A percentile compares a stretch with the other conserved stretches of the same genome.
phyloP scores from a whole-genome alignment of 140 eudicot genomes.

The Stevia rebaudiana region DNA sequence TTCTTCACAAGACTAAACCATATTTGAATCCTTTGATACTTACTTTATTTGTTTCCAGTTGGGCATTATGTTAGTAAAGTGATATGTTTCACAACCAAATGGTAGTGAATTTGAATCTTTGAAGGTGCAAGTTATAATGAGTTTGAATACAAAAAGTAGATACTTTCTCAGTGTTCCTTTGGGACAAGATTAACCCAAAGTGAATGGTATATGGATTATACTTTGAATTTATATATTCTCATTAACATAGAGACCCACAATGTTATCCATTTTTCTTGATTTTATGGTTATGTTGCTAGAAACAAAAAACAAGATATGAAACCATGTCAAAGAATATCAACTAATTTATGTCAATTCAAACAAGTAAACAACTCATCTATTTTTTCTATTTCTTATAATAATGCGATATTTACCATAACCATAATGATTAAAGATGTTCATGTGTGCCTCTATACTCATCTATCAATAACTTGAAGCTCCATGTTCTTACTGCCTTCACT shows the following conservation, averaged over 20 bases:
- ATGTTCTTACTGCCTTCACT: constrained; percentile 21
- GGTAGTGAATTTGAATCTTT: no score
- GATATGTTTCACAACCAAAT: no score
- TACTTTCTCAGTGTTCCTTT: no score
- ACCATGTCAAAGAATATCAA: background rate
- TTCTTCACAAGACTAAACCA: background rate
- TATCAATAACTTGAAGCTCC: constrained; percentile 33
- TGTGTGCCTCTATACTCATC: constrained; percentile 13
- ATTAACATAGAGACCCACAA: no score
- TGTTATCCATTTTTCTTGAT: background rate
- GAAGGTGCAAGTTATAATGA: no score
- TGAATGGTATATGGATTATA: no score
- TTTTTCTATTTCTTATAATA: background rate
- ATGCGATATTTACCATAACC: background rate
- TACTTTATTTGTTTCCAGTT: background rate
- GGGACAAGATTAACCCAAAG: no score
- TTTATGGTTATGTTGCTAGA: background rate
- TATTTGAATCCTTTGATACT: background rate
- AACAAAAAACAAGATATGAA: background rate
- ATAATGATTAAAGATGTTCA: background rate
- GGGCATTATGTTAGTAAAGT: no score
- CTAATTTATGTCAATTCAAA: background rate
- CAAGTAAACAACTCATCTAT: background rate
- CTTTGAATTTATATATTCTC: no score
- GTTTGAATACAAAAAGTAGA: no score